Evolutionary conservation across 176 grass and related monocot genomes (phyloP), one percentile per base, ranked within the genome.

Genomic region (Phyllostachys edulis): DNA sequence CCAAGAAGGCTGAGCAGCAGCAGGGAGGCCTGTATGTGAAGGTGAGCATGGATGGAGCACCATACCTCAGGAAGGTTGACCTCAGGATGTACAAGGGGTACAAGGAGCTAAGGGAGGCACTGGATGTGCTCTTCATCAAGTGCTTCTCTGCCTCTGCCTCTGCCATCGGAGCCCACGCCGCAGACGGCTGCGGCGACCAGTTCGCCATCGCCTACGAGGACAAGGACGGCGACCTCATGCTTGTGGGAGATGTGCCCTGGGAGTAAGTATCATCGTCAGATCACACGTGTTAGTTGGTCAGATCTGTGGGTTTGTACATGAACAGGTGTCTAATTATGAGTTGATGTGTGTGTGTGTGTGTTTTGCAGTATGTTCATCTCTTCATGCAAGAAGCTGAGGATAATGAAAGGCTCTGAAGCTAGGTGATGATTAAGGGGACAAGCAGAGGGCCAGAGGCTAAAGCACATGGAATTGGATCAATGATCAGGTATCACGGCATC

Each of bases 21-120:
- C 81, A 81, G 66, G 88, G 77, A 55, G 94, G 89, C 15, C 42
- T 90, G 52, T 94, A 82, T 4, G 89, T 94, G 73, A 98, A 98
- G 77, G 92, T 98, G 44, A 98, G 95, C 91, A 98, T 95, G 95
- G 95, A 98, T 67, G 95, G 95, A 15, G 95, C 91, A 44, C 95
- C 92, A 7, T 93, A 94, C 86, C 84, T 94, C 77, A 91, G 95
- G 55, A 95, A 98, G 87, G 90, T 95, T 49, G 92, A 98, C 76
- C 95, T 98, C 69, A 84, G 76, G 78, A 79, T 93, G 75, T 93
- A 91, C 82, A 88, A 82, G 62, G 92, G 90, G 27, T 94, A 97
- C 89, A 79, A 40, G 80, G 95, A 97, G 54, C 92, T 97, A 27
- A 86, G 81, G 52, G 88, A 94, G 42, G 88, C 88, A 11, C 79